Evolutionary conservation across 768 basidiomycete species (phyloP), one percentile per base, ranked within the genome.

Genomic region (Leccinum disarticulatum): DNA sequence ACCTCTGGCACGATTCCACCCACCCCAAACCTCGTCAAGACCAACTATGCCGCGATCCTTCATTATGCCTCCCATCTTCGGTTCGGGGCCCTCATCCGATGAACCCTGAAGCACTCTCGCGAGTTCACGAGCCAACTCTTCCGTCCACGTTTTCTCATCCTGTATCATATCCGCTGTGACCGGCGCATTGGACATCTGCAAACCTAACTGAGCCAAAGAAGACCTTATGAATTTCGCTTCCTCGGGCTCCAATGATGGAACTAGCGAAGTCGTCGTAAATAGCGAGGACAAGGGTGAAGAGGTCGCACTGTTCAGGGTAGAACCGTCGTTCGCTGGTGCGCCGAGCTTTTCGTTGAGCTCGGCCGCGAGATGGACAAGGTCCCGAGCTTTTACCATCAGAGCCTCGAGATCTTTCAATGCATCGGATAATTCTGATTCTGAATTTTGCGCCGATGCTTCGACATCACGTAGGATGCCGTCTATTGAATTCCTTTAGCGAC

Each of bases 1-100:
- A 52, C 95, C 95, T 64, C 95, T 77, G 6, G 93, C 94, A 59
- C 95, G 86, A 69, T 95, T 96, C 95, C 95, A 97, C 2, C 90
- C 86, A 28, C 92, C 92, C 95, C 95, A 98, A 0, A 90, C 90
- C 74, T 96, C 95, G 69, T 98, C 95, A 28, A 97, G 74, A 0
- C 88, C 91, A 41, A 97, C 82, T 35, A 96, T 83, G 1, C 92
- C 93, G 30, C 92, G 83, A 3, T 81, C 79, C 57, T 81, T 80
- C 91, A 95, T 92, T 67, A 95, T 80, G 1, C 91, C 89, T 1
- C 75, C 76, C 56, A 52, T 59, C 55, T 54, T 64, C 50, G 52
- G 63, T 11, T 60, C 64, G 0, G 56, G 31, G 1, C 47, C 46
- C 48, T 64, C 72, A 8, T 72, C 59, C 28, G 51, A 31, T 4